Percentiles rank a stretch among this genome's conserved stretches.
Conservation (phyloP, 371 early-diverging fungal genomes). For the Actinomortierella wolfii region DNA sequence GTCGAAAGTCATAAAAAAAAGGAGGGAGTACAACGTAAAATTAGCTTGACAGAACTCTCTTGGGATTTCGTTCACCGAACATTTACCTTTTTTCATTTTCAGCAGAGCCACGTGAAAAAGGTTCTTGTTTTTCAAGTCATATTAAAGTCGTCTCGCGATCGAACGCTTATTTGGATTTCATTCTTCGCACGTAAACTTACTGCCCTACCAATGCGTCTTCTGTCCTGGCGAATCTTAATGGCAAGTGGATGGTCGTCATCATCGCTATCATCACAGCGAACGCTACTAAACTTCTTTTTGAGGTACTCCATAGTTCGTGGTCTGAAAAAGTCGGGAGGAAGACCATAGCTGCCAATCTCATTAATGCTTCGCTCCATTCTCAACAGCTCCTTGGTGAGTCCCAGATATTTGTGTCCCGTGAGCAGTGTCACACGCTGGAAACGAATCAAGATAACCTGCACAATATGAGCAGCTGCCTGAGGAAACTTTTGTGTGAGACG, state of each 20-base stretch:
- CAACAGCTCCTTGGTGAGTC: constrained; percentile 86
- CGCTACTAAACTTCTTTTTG: constrained; percentile 56
- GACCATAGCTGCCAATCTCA: constrained; percentile 67
- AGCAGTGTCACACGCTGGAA: constrained; percentile 95
- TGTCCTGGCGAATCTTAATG: constrained; percentile 17
- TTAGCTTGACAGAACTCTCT: no score
- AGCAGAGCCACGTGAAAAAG: no score
- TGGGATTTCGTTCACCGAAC: no score
- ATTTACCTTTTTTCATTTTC: no score
- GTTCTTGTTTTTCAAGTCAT: not conserved
- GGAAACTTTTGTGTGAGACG: constrained; percentile 90
- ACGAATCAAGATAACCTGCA: constrained; percentile 93
- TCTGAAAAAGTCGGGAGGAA: constrained; percentile 66
- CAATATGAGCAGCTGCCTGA: constrained; percentile 92
- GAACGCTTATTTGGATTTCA: not conserved
- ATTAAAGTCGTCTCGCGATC: not conserved
- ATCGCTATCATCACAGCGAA: constrained; percentile 52
- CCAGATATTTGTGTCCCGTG: constrained; percentile 91
- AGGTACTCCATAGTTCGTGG: constrained; percentile 73
- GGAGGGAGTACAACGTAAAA: no score
- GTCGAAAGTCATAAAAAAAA: no score
- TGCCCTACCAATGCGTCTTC: constrained; percentile 10
- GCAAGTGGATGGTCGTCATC: constrained; percentile 41
- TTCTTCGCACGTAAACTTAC: constrained; percentile 11
- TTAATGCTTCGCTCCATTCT: constrained; percentile 78